A percentile compares a stretch with the other conserved stretches of the same genome.
Evolutionary conservation across 2,329 filamentous ascomycete genomes (phyloP).

Genomic region (Alternaria postmessia): DNA sequence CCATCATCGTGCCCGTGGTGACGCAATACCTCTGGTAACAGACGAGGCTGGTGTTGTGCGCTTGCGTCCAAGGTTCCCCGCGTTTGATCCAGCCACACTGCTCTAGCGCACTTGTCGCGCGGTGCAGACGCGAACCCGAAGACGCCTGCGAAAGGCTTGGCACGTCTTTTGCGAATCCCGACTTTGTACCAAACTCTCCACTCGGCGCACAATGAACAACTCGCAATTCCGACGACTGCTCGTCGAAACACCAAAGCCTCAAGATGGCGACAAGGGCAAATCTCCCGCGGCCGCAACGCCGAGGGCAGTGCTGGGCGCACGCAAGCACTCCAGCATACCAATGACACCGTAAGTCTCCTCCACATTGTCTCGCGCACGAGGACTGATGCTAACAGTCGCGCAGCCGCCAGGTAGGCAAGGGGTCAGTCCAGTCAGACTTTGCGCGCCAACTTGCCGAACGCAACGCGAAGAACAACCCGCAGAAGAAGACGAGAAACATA

Average conservation of each 20-base stretch:
- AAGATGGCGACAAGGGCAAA: slow-evolving; percentile 40
- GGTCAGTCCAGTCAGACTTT: slow-evolving; percentile 70
- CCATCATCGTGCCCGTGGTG: neutral
- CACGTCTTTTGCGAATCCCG: slow-evolving; percentile 13
- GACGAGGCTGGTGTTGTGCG: slow-evolving; percentile 9
- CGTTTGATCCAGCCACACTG: slow-evolving; percentile 7
- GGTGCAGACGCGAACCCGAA: slow-evolving; percentile 8
- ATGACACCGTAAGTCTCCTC: slow-evolving; percentile 82
- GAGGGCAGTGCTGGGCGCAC: slow-evolving; percentile 72
- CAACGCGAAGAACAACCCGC: slow-evolving; percentile 61
- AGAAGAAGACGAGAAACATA: slow-evolving; percentile 79
- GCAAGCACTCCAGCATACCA: slow-evolving; percentile 80
- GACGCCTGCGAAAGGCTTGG: slow-evolving; percentile 9
- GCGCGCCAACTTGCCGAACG: slow-evolving; percentile 83
- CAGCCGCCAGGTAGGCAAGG: slow-evolving; percentile 70
- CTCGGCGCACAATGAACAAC: slow-evolving; percentile 78
- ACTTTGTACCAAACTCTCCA: slow-evolving; percentile 1
- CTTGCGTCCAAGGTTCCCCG: slow-evolving; percentile 13
- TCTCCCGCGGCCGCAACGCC: slow-evolving; percentile 40
- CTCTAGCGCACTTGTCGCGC: slow-evolving; percentile 4
- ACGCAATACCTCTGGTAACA: neutral
- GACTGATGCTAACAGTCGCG: slow-evolving; percentile 13
- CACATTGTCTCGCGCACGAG: neutral
- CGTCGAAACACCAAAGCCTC: slow-evolving; percentile 55
- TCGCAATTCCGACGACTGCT: slow-evolving; percentile 86